Conservation (phyloP, 768 basidiomycete genomes). For the Boletus sp. region DNA sequence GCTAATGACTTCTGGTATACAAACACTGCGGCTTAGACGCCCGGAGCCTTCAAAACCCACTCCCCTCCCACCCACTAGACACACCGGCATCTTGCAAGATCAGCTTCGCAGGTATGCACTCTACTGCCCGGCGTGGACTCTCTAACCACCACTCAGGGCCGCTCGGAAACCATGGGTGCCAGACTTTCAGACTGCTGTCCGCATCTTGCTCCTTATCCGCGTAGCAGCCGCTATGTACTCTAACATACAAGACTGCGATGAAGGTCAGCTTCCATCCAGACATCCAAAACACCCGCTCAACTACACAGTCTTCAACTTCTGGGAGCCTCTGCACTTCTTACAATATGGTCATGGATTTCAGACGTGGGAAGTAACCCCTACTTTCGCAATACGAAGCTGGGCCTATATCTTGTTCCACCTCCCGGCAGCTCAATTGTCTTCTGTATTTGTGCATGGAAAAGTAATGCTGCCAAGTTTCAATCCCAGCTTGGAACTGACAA, state of each 20-base stretch:
- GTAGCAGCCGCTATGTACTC: conserved; percentile 90
- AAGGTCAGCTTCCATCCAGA: conserved; percentile 53
- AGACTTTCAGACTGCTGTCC: conserved; percentile 76
- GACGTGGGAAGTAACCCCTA: conserved; percentile 95
- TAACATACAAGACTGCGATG: conserved; percentile 94
- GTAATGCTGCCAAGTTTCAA: conserved; percentile 38
- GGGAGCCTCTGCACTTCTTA: conserved; percentile 96
- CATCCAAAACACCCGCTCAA: background rate
- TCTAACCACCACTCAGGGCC: conserved; percentile 39
- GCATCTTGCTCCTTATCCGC: conserved; percentile 78
- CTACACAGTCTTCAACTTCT: conserved; percentile 92
- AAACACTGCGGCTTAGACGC: conserved; percentile 50
- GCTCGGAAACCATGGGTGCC: conserved; percentile 83
- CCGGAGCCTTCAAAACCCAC: conserved; percentile 30
- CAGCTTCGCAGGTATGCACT: conserved; percentile 64
- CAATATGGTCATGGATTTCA: conserved; percentile 87
- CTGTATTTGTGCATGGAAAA: conserved; percentile 65
- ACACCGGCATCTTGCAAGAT: conserved; percentile 75
- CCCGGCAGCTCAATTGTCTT: conserved; percentile 58
- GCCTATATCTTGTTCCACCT: conserved; percentile 84
- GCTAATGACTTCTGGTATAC: conserved; percentile 43
- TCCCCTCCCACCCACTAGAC: conserved; percentile 38
- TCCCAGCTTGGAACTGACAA: conserved; percentile 11
- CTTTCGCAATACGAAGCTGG: conserved; percentile 92
- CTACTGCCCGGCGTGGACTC: background rate